Evolutionary conservation across 176 grass and related monocot genomes (phyloP), one percentile per base, ranked within the genome.

Genomic region (Cenchrus fungigraminus): DNA sequence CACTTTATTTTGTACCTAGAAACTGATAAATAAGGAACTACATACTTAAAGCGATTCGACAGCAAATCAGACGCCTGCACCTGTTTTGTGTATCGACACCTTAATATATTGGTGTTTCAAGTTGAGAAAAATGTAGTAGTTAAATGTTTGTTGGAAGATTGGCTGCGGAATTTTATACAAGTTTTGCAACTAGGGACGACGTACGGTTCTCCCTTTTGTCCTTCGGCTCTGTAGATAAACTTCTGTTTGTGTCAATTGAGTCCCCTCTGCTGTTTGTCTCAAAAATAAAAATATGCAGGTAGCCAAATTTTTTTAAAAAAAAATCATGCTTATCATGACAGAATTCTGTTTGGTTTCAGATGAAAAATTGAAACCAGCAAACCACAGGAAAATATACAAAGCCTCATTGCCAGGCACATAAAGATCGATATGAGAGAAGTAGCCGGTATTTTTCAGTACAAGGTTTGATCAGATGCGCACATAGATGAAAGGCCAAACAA

Each of bases 401-500:
- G 12, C 20, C 46, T 51, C 19, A 55, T 12, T 56, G 11, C 37
- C 49, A 73, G 73, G 19, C 20, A 69, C 70, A 40, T 6, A 71
- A 56, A 76, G 46, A 25, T 25, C 25, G 25, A 68, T 47, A 40
- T 40, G 37, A 7, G 49, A 81, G 45, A 57, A 81, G 62, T 8
- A 84, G 6, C 54, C 25, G 7, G 76, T 81, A 84, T 85, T 22
- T 87, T 80, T 65, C 77, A 76, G 32, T 77, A 64, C 76, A 78
- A 82, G 73, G 29, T 77, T 70, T 76, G 81, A 91, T 71, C 76
- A 80, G 60, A 77, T 81, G 89, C 76, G 71, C 76, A 81, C 76
- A 87, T 42, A 84, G 76, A 87, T 87, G 89, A 71, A 80, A 80
- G 76, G 81, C 75, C 69, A 76, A 76, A 25, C 40, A 72, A 72